A percentile compares a stretch with the other conserved stretches of the same genome.
Conservation (phyloP, 208 protist genomes). For the Leishmania lainsoni region DNA sequence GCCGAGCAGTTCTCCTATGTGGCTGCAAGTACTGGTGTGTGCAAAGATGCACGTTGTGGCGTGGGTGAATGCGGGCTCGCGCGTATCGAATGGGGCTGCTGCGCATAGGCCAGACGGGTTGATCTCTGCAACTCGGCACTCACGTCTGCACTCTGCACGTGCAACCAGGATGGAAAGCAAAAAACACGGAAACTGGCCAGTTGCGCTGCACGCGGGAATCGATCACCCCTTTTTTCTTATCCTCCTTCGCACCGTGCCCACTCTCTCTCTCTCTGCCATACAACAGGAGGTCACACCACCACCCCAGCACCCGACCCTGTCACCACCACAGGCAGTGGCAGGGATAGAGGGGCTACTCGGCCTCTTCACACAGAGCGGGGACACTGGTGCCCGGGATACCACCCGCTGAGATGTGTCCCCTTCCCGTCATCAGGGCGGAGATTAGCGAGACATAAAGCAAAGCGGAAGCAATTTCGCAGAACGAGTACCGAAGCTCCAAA, state of each 20-base stretch:
- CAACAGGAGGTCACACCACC: neutral
- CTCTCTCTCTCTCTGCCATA: neutral
- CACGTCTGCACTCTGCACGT: neutral
- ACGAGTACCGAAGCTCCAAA: neutral
- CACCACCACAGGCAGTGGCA: neutral
- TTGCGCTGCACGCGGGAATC: neutral
- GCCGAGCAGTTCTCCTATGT: neutral
- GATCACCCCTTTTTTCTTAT: neutral
- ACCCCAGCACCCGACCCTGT: neutral
- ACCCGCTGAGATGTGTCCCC: neutral
- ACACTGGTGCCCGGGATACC: neutral
- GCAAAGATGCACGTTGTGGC: too few species aligned
- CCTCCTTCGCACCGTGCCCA: neutral
- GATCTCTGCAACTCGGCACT: neutral
- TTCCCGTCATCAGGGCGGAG: neutral
- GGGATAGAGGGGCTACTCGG: neutral
- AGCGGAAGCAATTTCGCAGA: neutral
- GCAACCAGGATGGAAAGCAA: neutral
- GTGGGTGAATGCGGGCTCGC: neutral
- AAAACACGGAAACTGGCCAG: neutral
- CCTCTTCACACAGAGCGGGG: neutral
- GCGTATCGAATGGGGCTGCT: neutral
- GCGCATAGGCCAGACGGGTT: neutral
- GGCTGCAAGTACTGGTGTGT: neutral
- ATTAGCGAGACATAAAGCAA: neutral